Evolutionary conservation across 2,329 filamentous ascomycete species (phyloP).

Genomic region (Acephala macrosclerotiorum): DNA sequence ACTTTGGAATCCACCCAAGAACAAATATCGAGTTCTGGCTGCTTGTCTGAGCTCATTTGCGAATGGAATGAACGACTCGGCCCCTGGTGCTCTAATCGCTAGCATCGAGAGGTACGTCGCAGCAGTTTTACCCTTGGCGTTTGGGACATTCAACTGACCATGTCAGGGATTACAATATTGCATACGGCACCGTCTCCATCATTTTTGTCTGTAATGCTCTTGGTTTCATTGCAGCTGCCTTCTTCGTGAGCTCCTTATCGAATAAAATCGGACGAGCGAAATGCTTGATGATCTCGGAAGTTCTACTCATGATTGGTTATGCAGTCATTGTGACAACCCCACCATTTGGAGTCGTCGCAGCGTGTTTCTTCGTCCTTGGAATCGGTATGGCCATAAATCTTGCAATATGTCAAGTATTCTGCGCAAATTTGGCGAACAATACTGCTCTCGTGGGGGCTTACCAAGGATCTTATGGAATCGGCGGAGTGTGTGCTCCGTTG

Average conservation of each 20-base stretch:
- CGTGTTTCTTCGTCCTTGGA: constrained; percentile 71
- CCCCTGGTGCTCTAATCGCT: constrained; percentile 78
- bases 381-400: constrained; percentile 62
- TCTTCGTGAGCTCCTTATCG: constrained; percentile 66
- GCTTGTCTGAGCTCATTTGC: constrained; percentile 70
- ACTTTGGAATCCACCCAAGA: constrained; percentile 59
- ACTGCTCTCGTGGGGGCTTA: constrained; percentile 64
- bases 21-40: constrained; percentile 70
- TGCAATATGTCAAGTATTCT: constrained; percentile 65
- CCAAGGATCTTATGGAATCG: constrained; percentile 72
- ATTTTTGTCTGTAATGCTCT: constrained; percentile 80
- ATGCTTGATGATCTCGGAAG: constrained; percentile 63
- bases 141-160: constrained; percentile 5
- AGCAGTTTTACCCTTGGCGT: neutral
- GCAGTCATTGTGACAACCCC: constrained; percentile 69
- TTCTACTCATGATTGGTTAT: constrained; percentile 65
- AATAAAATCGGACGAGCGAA: constrained; percentile 68
- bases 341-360: constrained; percentile 71
- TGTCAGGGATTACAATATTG: constrained; percentile 69
- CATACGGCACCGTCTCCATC: constrained; percentile 78
- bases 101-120: constrained; percentile 70
- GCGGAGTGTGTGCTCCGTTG: constrained; percentile 70
- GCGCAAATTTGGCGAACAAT: constrained; percentile 57
- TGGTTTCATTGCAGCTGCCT: constrained; percentile 78
- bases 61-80: constrained; percentile 76